Base-by-base conservation (phyloP, 2,329 filamentous ascomycete species). In the Penicillium sp. region DNA sequence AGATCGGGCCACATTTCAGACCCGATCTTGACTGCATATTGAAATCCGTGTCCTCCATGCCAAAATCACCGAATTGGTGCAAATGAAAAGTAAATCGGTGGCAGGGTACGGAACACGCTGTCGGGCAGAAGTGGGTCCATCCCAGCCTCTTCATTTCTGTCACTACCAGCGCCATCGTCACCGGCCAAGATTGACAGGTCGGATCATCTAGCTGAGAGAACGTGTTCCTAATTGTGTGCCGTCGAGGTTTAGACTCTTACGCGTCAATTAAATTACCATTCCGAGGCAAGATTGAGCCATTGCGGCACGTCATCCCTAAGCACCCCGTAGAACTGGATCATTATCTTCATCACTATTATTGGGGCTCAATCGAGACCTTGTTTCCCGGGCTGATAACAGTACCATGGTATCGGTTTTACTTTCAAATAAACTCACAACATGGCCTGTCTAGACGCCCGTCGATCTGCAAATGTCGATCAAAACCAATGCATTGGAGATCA, bases 91-190 rank as follows among this genome's bases (percentile, higher is more conserved):
- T 44, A 54, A 45, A 37, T 43, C 39, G 51, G 45, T 48, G 43
- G 50, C 32, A 47, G 34, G 33, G 26, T 8, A 54, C 33, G 36
- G n/a, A n/a, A n/a, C n/a, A n/a, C n/a, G n/a, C n/a, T n/a, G n/a
- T 30, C 21, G 23, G 46, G 51, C 27, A 36, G 18, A 43, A 34
- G 51, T 51, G 51, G 51, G 47, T 39, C 46, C 27, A 37, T 23
- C 48, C 51, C 51, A 54, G 51, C 51, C 51, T 51, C 51, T 54
- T 27, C 24, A 45, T 48, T 55, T 46, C 32, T 42, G n/a, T 20
- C 17, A 12, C 29, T 24, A 15, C 17, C 23, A 32, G 13, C n/a
- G 26, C 17, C 20, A 43, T 37, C 8, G 17, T 26, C 15, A 12
- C 43, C 21, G 26, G 32, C 39, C 36, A 27, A 42, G 33, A 27